Evolutionary conservation across 306 rosid genomes (phyloP), one percentile per base, ranked within the genome.

Genomic region (Mimosa pudica): DNA sequence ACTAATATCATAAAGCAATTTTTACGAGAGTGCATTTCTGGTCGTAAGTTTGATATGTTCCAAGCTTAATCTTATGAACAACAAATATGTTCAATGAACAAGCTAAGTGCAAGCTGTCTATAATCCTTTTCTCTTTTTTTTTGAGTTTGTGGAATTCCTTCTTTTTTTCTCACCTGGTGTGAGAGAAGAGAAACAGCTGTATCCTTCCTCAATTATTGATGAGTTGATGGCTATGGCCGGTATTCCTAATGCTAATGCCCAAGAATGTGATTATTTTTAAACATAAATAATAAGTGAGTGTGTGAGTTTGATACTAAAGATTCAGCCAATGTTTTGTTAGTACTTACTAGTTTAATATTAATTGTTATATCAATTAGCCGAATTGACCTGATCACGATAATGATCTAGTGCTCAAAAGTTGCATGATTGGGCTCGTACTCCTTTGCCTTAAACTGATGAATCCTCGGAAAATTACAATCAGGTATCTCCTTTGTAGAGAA

Each of bases 1-100:
- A 41, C 84, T 45, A 52, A 66, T 71, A 79, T 69, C 46, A 16
- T 84, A 58, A 72, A 84, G 7, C 82, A 84, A 64, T 92, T 93
- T 86, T 77, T 94, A 45, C 87, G 94, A 4, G 88, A 76, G 38
- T 90, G 89, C 68, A 87, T 73, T 58, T 77, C 80, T 32, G 68
- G 87, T 78, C 71, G 52, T 65, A 81, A 80, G 79, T 87, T 86
- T 76, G 74, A 76, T 68, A 46, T 83, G 72, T 71, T 74, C 83
- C 76, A 80, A 80, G 68, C 80, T 77, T 80, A 88, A 44, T 42
- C 80, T 68, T 38, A 7, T 75, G 84, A 81, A 69, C 79, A 35
- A 46, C 52, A 82, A 61, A 60, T 75, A 10, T 73, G 76, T 80
- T 80, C 81, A 67, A 55, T 79, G 70, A 76, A 65, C 45, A 76